A percentile compares a stretch with the other conserved stretches of the same genome.
phyloP scores from a whole-genome alignment of 2,329 filamentous ascomycete genomes.

The Cladosporium sp. region DNA sequence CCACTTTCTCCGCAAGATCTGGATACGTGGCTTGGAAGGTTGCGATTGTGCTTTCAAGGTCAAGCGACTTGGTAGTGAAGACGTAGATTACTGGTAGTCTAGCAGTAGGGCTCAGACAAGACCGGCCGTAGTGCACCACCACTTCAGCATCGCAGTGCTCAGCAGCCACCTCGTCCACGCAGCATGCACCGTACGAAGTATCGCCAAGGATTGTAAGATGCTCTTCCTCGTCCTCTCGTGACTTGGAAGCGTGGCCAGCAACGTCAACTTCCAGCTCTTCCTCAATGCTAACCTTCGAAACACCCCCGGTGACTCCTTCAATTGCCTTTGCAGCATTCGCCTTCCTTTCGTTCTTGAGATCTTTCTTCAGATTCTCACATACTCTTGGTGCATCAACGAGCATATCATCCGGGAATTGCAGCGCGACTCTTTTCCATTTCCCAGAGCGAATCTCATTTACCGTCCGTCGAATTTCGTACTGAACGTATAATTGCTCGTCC shows the following conservation, averaged over 20 bases:
- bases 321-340: background rate
- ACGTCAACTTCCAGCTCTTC: conserved; percentile 9
- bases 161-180: conserved; percentile 92
- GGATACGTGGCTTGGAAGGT: conserved; percentile 68
- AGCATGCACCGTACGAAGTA: conserved; percentile 95
- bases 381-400: conserved; percentile 79
- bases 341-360: background rate
- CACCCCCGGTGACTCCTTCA: background rate
- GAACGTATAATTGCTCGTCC: conserved; percentile 67
- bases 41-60: conserved; percentile 54
- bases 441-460: conserved; percentile 68
- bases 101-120: conserved; percentile 86
- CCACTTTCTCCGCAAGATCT: conserved; percentile 58
- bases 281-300: background rate
- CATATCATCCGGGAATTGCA: conserved; percentile 97
- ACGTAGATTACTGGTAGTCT: conserved; percentile 85
- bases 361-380: conserved; percentile 55
- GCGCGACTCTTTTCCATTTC: conserved; percentile 70
- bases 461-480: conserved; percentile 84
- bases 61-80: conserved; percentile 71
- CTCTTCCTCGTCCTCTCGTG: conserved; percentile 33
- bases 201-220: conserved; percentile 83
- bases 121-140: conserved; percentile 88
- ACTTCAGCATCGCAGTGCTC: conserved; percentile 89
- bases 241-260: background rate